Base-by-base conservation (phyloP, 2,329 filamentous ascomycete genomes). In the Hymenoscyphus fructigenus region DNA sequence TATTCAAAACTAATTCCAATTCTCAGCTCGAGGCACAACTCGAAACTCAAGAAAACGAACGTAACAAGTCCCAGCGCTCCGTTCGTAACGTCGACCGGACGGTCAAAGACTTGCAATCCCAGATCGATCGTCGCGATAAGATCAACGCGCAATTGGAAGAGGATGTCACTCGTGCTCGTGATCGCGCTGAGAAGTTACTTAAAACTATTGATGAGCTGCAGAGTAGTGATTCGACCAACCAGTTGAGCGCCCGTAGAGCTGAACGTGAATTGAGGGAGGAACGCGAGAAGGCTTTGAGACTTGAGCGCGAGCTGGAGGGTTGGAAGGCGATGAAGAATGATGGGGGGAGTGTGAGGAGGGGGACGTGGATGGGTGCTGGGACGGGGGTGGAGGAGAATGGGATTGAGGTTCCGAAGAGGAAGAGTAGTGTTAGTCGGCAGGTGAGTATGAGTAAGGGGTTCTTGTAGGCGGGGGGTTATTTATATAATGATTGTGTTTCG, bases 121-220 rank as follows among this genome's bases (percentile, higher is more conserved):
- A 98, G 77, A 91, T 99, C 70, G 93, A 97, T 58, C 91, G 95
- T 71, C 92, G 93, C 72, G 94, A 98, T 70, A 97, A 96, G 80
- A 88, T 91, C 72, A 92, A 93, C 72, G 75, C 83, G 5, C 89
- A 95, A 74, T 83, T 97, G 20, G 85, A 88, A 62, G 94, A 97
- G 61, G 95, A 98, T 73, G 85, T 97, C 64, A 82, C 84, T 70
- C 91, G 94, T 69, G 88, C 92, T 74, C 91, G 94, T 67, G 94
- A 98, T 79, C 96, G 95, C 82, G 87, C 93, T 67, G 92, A 95
- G 69, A 92, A 93, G 75, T 88, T 98, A 5, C 88, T 99, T 60
- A 85, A 88, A 75, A 92, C 92, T 1, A 97, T 99, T 71, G 94
- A 98, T 75, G 94, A 98, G 76, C 86, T 99, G 38, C 94, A 99